These are phyloP conservation scores for Pichia sporocuriosa DNA, from an alignment of 805 yeast genomes.

Conservation along the genomic window DNA sequence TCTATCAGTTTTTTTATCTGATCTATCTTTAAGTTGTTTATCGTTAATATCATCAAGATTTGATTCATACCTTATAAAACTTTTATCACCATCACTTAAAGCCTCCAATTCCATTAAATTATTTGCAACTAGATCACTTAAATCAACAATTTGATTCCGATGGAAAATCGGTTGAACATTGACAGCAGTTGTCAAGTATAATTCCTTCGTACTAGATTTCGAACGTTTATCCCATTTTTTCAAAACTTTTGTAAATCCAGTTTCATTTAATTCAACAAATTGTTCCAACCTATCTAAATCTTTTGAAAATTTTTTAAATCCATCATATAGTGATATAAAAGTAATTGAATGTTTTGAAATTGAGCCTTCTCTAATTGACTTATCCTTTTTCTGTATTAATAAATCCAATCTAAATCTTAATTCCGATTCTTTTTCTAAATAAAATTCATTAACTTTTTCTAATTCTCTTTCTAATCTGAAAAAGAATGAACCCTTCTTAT, in stretches of 20 bases:
- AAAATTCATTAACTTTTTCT: conserved; percentile 91
- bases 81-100: conserved; percentile 38
- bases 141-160: conserved; percentile 73
- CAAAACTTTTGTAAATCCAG: conserved; percentile 91
- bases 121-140: conserved; percentile 70
- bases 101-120: conserved; percentile 71
- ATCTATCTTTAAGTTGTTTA: neutral
- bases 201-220: conserved; percentile 87
- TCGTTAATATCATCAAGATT: conserved; percentile 7
- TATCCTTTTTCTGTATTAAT: conserved; percentile 58
- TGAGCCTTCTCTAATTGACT: conserved; percentile 33
- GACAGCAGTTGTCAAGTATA: conserved; percentile 85
- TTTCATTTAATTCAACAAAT: conserved; percentile 88
- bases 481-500: conserved; percentile 83
- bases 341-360: conserved; percentile 63
- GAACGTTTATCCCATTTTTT: conserved; percentile 98
- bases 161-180: conserved; percentile 96
- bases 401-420: conserved; percentile 73
- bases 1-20: too few species aligned
- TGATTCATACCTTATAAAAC: conserved; percentile 24
- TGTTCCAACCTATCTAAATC: conserved; percentile 87
- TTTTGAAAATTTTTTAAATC: conserved; percentile 80
- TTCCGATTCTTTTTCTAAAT: conserved; percentile 85
- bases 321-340: conserved; percentile 77
- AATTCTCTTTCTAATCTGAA: conserved; percentile 89